Evolutionary conservation across 176 grass and related monocot genomes (phyloP).

Genomic region (Oryza officinalis): DNA sequence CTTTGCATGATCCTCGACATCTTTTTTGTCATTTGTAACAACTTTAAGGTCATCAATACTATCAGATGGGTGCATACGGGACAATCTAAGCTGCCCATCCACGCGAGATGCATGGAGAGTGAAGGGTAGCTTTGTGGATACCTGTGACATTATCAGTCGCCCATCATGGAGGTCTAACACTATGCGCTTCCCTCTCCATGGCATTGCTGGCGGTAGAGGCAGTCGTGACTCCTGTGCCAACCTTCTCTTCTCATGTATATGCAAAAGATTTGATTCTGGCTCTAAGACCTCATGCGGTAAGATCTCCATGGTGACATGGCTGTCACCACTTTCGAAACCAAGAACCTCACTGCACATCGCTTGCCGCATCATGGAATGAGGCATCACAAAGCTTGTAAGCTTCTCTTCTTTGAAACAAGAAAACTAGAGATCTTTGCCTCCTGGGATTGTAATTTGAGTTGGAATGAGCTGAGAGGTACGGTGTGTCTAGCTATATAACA

Average conservation of each 20-base stretch:
- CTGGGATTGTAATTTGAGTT: neutral
- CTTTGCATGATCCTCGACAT: neutral
- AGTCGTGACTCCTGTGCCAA: neutral
- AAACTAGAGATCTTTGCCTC: neutral
- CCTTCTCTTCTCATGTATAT: neutral
- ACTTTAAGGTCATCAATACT: neutral
- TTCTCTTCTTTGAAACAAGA: neutral
- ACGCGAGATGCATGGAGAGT: slow-evolving; percentile 39
- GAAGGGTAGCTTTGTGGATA: slow-evolving; percentile 29
- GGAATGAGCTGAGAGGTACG: too few species aligned
- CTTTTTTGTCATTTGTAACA: neutral
- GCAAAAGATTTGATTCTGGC: neutral
- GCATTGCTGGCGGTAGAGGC: slow-evolving; percentile 38
- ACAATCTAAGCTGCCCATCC: slow-evolving; percentile 42
- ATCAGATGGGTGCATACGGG: neutral
- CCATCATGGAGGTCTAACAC: slow-evolving; percentile 40
- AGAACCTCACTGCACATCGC: neutral
- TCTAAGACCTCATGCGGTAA: neutral
- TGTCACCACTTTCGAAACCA: neutral
- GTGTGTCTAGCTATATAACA: neutral
- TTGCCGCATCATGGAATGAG: neutral
- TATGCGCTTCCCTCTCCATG: slow-evolving; percentile 37
- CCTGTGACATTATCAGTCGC: slow-evolving; percentile 41
- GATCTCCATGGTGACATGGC: neutral
- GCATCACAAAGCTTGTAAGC: neutral